Evolutionary conservation across 2,329 filamentous ascomycete species (phyloP).

Genomic region (Colletotrichum spaethianum): DNA sequence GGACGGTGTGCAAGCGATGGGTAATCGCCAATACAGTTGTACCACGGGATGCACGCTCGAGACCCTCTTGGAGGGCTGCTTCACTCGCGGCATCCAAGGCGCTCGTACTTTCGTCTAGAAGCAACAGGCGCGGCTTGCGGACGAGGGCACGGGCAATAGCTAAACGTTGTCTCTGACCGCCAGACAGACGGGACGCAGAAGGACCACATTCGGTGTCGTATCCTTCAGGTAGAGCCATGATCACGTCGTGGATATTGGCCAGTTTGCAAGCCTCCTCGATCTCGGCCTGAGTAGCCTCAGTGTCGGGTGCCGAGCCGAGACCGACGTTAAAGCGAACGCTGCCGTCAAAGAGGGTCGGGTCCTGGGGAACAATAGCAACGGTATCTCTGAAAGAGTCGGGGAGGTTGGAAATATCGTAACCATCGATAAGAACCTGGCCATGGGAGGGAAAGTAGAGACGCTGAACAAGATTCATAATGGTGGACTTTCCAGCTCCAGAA

Average conservation of each 20-base stretch:
- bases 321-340: constrained; percentile 69
- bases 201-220: constrained; percentile 79
- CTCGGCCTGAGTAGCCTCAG: constrained; percentile 70
- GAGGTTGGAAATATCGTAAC: constrained; percentile 57
- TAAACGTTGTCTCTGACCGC: constrained; percentile 84
- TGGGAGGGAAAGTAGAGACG: constrained; percentile 67
- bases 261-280: constrained; percentile 77
- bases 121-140: constrained; percentile 78
- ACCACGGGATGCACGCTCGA: constrained; percentile 69
- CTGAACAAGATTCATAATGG: constrained; percentile 63
- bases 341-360: constrained; percentile 71
- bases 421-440: constrained; percentile 67
- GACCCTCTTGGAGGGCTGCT: constrained; percentile 74
- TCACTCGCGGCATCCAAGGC: constrained; percentile 82
- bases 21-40: constrained; percentile 73
- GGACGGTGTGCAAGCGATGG: constrained; percentile 70
- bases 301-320: constrained; percentile 67
- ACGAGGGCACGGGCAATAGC: constrained; percentile 84
- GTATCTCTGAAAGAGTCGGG: constrained; percentile 61
- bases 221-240: constrained; percentile 72
- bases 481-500: constrained; percentile 63
- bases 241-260: constrained; percentile 80
- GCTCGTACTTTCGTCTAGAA: constrained; percentile 87
- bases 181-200: constrained; percentile 81
- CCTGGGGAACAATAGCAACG: constrained; percentile 71